Evolutionary conservation across 2,329 filamentous ascomycete genomes (phyloP).

Genomic region (Talaromyces sp.): DNA sequence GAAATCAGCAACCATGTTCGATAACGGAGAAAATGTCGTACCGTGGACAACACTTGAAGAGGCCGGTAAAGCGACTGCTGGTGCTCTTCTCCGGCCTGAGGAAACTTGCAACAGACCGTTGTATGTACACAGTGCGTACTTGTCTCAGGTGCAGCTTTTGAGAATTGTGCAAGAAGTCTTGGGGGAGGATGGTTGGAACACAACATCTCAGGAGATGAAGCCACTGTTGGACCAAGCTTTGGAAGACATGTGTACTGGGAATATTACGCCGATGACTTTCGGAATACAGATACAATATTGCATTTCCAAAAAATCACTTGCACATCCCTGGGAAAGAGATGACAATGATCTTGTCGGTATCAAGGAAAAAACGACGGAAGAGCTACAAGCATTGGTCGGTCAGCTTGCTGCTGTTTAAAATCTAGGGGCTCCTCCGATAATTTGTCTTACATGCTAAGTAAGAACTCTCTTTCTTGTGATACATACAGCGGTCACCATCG

Average conservation of each 20-base stretch:
- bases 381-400: not conserved
- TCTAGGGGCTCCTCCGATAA: not conserved
- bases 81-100: slow-evolving; percentile 16
- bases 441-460: not conserved
- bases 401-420: not conserved
- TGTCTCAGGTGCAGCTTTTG: slow-evolving; percentile 19
- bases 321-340: slow-evolving; percentile 19
- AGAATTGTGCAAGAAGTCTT: slow-evolving; percentile 10
- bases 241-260: slow-evolving; percentile 16
- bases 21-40: slow-evolving; percentile 17
- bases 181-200: slow-evolving; percentile 12
- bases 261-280: slow-evolving; percentile 17
- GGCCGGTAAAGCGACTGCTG: slow-evolving; percentile 19
- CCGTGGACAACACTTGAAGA: slow-evolving; percentile 21
- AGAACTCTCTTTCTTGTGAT: not conserved
- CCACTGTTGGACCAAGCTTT: slow-evolving; percentile 17
- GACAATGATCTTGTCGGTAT: slow-evolving; percentile 19
- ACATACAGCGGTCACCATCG: not conserved
- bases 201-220: slow-evolving; percentile 18
- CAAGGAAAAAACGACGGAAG: slow-evolving; percentile 13
- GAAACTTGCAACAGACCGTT: slow-evolving; percentile 19
- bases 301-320: slow-evolving; percentile 16
- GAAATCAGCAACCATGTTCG: slow-evolving; percentile 14
- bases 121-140: slow-evolving; percentile 19
- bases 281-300: slow-evolving; percentile 21